Base-by-base conservation (phyloP, 2,329 filamentous ascomycete genomes). In the Hymenoscyphus repandus region DNA sequence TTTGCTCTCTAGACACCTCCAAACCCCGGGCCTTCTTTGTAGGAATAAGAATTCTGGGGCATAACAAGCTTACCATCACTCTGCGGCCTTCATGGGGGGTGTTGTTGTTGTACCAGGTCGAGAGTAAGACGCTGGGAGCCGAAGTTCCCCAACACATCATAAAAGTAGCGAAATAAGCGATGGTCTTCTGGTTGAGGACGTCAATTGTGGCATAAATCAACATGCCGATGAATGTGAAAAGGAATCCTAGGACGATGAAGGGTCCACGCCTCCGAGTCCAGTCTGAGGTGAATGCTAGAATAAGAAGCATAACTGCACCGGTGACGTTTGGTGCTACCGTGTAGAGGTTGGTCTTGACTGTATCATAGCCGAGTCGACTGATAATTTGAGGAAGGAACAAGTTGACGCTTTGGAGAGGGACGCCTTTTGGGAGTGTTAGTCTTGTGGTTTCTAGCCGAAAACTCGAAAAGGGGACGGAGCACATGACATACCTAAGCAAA, bases 261-360 rank as follows among this genome's bases (percentile, higher is more conserved):
- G 86, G 86, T 49, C 84, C 58, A 37, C 64, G 49, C 15, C 56
- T 47, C 6, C 61, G 53, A 1, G 56, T 60, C 38, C 73, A 75
- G 62, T 92, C 88, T 2, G 83, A 88, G 4, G 76, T 68, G 59
- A 90, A 91, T 0, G 86, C 87, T 0, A 91, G 72, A 12, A 90
- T 69, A 0, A 92, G 72, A 2, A 91, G 72, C 75, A 90, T 83
- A 1, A 79, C 77, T 0, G 87, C 86, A 1, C 88, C 88, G 0
- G 80, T 81, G 41, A 89, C 76, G 60, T 91, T 92, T 1, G 88
- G 88, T 0, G 88, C 88, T 0, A 92, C 87, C 0, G 88, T 91
- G 69, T 88, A 90, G 0, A 92, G 74, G 61, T 93, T 92, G 0
- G 87, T 90, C 65, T 75, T 77, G 58, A 80, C 69, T 2, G 72